phyloP scores from a whole-genome alignment of 2,329 filamentous ascomycete genomes.

The Ambrosiella xylebori region DNA sequence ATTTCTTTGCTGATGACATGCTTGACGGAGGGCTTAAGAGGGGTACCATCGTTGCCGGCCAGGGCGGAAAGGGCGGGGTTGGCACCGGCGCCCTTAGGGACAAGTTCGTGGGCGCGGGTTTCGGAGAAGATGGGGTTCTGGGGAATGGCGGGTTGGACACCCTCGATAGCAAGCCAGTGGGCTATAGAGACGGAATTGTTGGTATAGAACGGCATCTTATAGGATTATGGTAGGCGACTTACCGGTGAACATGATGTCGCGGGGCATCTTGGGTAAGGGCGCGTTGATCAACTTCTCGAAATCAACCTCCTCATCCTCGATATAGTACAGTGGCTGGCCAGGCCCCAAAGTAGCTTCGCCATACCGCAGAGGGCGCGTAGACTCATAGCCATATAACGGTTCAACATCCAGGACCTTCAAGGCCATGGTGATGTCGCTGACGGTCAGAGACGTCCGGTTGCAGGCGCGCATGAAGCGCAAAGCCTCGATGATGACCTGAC shows the following conservation, averaged over 20 bases:
- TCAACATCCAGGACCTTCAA: constrained; percentile 79
- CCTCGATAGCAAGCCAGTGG: constrained; percentile 95
- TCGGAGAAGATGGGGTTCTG: constrained; percentile 87
- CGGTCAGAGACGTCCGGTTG: constrained; percentile 70
- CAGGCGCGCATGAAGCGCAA: constrained; percentile 91
- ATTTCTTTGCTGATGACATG: constrained; percentile 93
- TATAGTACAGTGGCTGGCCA: constrained; percentile 87
- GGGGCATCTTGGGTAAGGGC: constrained; percentile 80
- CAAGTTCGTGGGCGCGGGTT: constrained; percentile 64
- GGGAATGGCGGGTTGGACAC: constrained; percentile 87
- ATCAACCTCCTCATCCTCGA: constrained; percentile 96
- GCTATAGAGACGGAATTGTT: constrained; percentile 31
- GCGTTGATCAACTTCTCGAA: constrained; percentile 98
- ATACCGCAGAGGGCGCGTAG: constrained; percentile 71
- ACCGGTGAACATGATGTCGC: constrained; percentile 87
- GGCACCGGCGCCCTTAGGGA: constrained; percentile 77
- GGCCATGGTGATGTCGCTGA: constrained; percentile 77
- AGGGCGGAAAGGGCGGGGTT: constrained; percentile 65
- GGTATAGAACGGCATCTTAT: constrained; percentile 8
- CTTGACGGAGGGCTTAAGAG: constrained; percentile 81
- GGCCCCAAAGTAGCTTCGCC: constrained; percentile 88
- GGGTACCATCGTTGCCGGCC: constrained; percentile 26
- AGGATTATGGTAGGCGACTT: constrained; percentile 16
- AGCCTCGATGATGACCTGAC: constrained; percentile 83
- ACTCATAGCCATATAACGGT: constrained; percentile 91